These are phyloP conservation scores for Lachnellula hyalina DNA, from an alignment of 2,329 filamentous ascomycete genomes.

Conservation along the genomic window DNA sequence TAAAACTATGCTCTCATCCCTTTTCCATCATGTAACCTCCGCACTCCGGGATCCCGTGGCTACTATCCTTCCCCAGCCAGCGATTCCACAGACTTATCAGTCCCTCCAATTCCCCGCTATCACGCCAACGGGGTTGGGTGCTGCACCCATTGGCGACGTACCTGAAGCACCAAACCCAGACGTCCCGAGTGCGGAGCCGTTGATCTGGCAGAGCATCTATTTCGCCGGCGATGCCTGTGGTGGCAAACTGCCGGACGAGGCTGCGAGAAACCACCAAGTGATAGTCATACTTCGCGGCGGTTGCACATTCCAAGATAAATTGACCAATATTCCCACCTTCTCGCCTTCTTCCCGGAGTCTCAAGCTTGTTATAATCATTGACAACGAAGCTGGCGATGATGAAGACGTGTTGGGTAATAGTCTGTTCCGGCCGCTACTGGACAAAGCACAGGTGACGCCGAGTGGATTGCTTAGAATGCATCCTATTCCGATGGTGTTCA, in stretches of 20 bases:
- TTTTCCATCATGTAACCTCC: conserved; percentile 46
- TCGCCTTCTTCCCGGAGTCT: conserved; percentile 55
- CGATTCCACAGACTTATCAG: conserved; percentile 28
- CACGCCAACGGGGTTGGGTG: conserved; percentile 49
- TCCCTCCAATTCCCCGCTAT: conserved; percentile 39
- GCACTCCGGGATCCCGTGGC: conserved; percentile 41
- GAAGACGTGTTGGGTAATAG: conserved; percentile 22
- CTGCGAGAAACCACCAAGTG: conserved; percentile 60
- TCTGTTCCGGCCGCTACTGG: conserved; percentile 61
- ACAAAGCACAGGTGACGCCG: conserved; percentile 56
- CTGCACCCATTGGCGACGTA: conserved; percentile 65
- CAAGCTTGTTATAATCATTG: conserved; percentile 75
- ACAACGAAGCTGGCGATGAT: conserved; percentile 27
- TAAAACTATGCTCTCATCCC: conserved; percentile 37
- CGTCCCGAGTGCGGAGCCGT: conserved; percentile 32
- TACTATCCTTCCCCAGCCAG: conserved; percentile 35
- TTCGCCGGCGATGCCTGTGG: conserved; percentile 64
- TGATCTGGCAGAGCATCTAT: conserved; percentile 67
- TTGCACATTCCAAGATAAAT: conserved; percentile 79
- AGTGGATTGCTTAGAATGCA: conserved; percentile 39
- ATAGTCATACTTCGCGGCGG: conserved; percentile 77
- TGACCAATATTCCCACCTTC: conserved; percentile 78
- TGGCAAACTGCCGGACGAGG: conserved; percentile 43
- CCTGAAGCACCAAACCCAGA: conserved; percentile 34
- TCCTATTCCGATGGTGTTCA: conserved; percentile 77